phyloP scores from a whole-genome alignment of 148 eudicot genomes.

The Polygonum maritimum region DNA sequence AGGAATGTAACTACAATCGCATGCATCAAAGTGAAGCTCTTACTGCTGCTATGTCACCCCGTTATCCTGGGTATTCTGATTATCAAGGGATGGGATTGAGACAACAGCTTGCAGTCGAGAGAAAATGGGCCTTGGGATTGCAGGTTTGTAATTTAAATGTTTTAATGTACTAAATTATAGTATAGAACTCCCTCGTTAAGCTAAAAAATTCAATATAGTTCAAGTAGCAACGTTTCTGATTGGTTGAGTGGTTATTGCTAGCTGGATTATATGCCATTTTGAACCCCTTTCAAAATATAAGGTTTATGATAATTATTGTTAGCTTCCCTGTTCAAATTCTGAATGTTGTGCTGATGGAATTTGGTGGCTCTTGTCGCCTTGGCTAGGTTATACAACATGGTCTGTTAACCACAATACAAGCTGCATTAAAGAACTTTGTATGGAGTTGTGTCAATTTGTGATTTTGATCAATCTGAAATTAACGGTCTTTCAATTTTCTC shows the following conservation, averaged over 20 bases:
- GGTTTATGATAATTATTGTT: neutral
- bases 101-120: slow-evolving; percentile 56
- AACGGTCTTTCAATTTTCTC: neutral
- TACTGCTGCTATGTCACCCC: slow-evolving; percentile 42
- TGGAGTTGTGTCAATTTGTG: neutral
- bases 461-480: neutral
- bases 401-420: neutral
- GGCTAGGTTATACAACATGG: neutral
- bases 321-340: neutral
- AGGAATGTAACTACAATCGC: slow-evolving; percentile 53
- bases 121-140: slow-evolving; percentile 98
- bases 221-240: neutral
- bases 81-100: slow-evolving; percentile 55
- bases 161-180: neutral
- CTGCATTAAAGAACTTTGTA: neutral
- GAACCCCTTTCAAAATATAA: neutral
- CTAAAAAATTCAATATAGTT: neutral
- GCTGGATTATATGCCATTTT: neutral
- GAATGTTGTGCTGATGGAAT: neutral
- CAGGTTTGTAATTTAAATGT: slow-evolving; percentile 40
- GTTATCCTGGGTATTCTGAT: slow-evolving; percentile 49
- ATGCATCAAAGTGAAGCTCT: slow-evolving; percentile 46
- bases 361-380: neutral
- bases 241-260: neutral
- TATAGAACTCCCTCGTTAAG: neutral